phyloP scores from a whole-genome alignment of 306 rosid species.

The Cucurbita pepo region DNA sequence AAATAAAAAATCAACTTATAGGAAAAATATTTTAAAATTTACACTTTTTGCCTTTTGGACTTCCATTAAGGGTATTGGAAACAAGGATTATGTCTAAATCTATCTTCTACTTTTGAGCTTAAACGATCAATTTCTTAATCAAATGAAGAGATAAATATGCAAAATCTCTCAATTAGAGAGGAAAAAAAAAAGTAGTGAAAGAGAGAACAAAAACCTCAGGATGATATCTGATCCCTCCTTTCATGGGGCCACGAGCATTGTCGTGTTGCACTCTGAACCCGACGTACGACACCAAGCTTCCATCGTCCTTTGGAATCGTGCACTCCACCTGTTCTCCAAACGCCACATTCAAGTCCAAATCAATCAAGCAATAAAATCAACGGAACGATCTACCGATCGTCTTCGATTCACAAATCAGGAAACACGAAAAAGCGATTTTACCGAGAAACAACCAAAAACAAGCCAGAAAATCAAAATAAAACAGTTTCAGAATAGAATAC shows the following conservation, averaged over 20 bases:
- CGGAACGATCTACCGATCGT: background rate
- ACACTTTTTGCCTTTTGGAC: background rate
- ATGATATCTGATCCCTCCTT: slow-evolving; percentile 65
- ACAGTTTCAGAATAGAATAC: background rate
- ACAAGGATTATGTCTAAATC: background rate
- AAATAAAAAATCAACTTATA: background rate
- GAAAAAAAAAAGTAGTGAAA: background rate
- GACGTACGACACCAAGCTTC: slow-evolving; percentile 38
- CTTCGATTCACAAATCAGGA: background rate
- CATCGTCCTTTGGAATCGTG: slow-evolving; percentile 63
- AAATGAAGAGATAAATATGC: background rate
- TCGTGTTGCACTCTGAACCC: slow-evolving; percentile 65
- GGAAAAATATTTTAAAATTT: background rate
- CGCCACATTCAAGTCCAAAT: background rate
- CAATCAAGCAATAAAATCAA: background rate
- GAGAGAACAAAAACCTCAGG: slow-evolving; percentile 30
- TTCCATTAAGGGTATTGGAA: too few relatives aligned
- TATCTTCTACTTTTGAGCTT: background rate
- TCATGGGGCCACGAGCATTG: slow-evolving; percentile 74
- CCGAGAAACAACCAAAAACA: slow-evolving; percentile 6
- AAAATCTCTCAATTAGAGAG: background rate
- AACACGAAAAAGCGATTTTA: background rate
- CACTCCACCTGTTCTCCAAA: slow-evolving; percentile 41
- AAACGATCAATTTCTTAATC: background rate
- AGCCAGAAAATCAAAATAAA: background rate